Evolutionary conservation across 495 filamentous ascomycete species (phyloP).

Genomic region (Trichoderma orchidacearum): DNA sequence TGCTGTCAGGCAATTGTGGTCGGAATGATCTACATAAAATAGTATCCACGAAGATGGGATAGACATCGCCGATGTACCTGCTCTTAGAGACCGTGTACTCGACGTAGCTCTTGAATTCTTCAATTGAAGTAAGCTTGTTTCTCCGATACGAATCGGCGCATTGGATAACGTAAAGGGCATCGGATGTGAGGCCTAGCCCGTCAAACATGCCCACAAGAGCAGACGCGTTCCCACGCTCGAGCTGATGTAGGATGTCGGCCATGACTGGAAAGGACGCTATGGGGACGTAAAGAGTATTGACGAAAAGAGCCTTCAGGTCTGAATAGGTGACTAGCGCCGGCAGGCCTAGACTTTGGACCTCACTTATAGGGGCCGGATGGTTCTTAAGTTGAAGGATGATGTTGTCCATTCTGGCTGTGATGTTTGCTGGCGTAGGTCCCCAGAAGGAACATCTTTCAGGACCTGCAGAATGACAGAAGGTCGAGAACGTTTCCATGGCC

Average conservation of each 20-base stretch:
- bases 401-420: slow-evolving; percentile 18
- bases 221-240: slow-evolving; percentile 10
- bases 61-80: slow-evolving; percentile 9
- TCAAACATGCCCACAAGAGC: slow-evolving; percentile 7
- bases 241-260: slow-evolving; percentile 7
- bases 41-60: slow-evolving; percentile 5
- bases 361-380: slow-evolving; percentile 21
- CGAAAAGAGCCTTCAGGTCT: slow-evolving; percentile 14
- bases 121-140: slow-evolving; percentile 8
- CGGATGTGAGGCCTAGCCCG: background rate
- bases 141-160: slow-evolving; percentile 9
- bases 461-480: slow-evolving; percentile 10
- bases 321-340: slow-evolving; percentile 35
- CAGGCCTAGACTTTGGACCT: slow-evolving; percentile 11
- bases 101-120: slow-evolving; percentile 5
- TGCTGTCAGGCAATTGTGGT: slow-evolving; percentile 9
- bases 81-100: slow-evolving; percentile 7
- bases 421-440: slow-evolving; percentile 18
- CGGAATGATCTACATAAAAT: slow-evolving; percentile 6
- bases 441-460: slow-evolving; percentile 9
- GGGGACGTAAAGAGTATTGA: slow-evolving; percentile 6
- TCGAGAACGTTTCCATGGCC: slow-evolving; percentile 6
- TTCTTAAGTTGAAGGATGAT: slow-evolving; percentile 22
- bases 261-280: slow-evolving; percentile 6
- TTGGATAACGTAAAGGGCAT: slow-evolving; percentile 5